Conservation (phyloP, 2,329 filamentous ascomycete species). For the Neofusicoccum sp. region DNA sequence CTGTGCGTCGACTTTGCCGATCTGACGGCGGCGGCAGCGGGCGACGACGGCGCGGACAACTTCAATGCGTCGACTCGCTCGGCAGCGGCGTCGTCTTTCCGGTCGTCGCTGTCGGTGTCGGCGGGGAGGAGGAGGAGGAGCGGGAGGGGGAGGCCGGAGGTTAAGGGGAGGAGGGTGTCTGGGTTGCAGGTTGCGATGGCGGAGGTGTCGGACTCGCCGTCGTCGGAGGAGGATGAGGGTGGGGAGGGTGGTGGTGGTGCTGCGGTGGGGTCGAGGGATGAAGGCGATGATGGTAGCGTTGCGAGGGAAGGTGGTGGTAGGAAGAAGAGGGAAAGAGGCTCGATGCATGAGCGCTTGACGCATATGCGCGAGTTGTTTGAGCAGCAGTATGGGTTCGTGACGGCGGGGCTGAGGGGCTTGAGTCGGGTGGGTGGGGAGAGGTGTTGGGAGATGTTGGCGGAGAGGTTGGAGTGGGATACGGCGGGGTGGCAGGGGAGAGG, state of each 20-base stretch:
- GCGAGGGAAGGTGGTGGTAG: not conserved
- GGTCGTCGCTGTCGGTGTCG: constrained; percentile 31
- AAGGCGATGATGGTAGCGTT: not conserved
- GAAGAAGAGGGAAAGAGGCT: constrained; percentile 20
- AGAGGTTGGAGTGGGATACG: constrained; percentile 64
- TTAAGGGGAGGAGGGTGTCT: not conserved
- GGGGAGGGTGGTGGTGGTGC: constrained; percentile 19
- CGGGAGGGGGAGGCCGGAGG: constrained; percentile 20
- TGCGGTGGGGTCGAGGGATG: not conserved
- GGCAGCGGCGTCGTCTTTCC: constrained; percentile 22
- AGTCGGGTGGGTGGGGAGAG: constrained; percentile 69
- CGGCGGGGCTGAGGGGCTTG: constrained; percentile 69
- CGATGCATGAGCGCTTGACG: constrained; percentile 54
- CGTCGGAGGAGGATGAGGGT: constrained; percentile 38
- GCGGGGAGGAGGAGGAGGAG: constrained; percentile 17
- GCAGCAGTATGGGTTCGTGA: constrained; percentile 66
- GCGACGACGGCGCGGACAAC: constrained; percentile 33
- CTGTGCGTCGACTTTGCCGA: constrained; percentile 69
- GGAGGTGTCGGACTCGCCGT: not conserved
- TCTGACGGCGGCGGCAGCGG: constrained; percentile 45
- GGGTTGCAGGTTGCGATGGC: constrained; percentile 18
- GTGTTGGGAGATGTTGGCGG: constrained; percentile 78
- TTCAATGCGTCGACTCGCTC: not conserved
- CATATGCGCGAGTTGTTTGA: constrained; percentile 64
- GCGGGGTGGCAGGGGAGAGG: not conserved